Evolutionary conservation across 148 eudicot species (phyloP).

Genomic region (Camellia granthamiana): DNA sequence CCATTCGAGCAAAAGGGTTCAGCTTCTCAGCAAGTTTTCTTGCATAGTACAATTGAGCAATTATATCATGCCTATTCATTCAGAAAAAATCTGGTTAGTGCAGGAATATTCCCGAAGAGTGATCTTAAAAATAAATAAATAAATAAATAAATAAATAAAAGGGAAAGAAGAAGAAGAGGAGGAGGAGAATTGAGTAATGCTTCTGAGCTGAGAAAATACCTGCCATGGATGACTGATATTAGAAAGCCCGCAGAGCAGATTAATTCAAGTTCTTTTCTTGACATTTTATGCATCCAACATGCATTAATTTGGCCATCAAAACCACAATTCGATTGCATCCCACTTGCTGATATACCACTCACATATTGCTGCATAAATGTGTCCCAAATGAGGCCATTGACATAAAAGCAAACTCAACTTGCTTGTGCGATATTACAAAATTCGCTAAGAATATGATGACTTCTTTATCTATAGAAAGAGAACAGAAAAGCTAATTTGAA

Average conservation of each 20-base stretch:
- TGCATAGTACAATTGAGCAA: constrained; percentile 86
- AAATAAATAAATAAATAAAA: no score
- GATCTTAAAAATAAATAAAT: neutral
- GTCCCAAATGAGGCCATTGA: constrained; percentile 2
- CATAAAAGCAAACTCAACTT: constrained; percentile 3
- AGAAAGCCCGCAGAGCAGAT: constrained; percentile 68
- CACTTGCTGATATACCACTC: constrained; percentile 71
- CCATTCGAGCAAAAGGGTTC: constrained; percentile 75
- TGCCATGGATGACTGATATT: constrained; percentile 94
- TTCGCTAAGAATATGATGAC: no score
- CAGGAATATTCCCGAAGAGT: neutral
- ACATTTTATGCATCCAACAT: constrained; percentile 90
- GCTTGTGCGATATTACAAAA: neutral
- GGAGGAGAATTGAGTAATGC: neutral
- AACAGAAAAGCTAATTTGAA: neutral
- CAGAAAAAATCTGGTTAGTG: constrained; percentile 7
- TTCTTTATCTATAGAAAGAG: neutral
- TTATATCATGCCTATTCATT: constrained; percentile 63
- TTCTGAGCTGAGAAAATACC: constrained; percentile 35
- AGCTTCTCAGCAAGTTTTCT: constrained; percentile 75
- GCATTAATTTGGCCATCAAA: constrained; percentile 93
- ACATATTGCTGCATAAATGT: constrained; percentile 71
- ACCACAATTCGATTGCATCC: constrained; percentile 90
- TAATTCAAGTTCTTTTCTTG: constrained; percentile 54
- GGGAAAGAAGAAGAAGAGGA: neutral